These are phyloP conservation scores for Colletotrichum lindemuthianum DNA, from an alignment of 2,329 filamentous ascomycete species.

Conservation along the genomic window DNA sequence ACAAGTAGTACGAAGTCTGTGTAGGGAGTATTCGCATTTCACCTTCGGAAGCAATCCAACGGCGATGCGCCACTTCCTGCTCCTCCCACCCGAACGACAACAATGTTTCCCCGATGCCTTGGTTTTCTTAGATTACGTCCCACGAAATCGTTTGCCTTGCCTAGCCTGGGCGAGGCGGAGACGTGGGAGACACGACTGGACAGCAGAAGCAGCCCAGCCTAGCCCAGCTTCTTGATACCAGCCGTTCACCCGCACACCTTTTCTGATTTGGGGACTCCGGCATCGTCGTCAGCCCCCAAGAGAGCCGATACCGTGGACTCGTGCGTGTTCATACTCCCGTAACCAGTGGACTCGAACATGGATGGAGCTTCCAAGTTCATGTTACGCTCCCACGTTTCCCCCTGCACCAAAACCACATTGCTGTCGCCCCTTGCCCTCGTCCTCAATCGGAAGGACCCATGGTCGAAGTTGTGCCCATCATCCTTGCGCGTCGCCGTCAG, in stretches of 20 bases:
- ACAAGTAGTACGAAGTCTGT: too few species aligned
- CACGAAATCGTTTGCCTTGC: constrained; percentile 22
- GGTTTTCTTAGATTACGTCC: constrained; percentile 22
- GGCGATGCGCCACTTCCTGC: constrained; percentile 11
- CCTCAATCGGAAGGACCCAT: not conserved
- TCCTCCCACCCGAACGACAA: not conserved
- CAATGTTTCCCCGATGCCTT: not conserved
- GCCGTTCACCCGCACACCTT: too few species aligned
- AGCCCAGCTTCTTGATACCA: too few species aligned
- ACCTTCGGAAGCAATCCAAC: not conserved
- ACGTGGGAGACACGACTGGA: not conserved
- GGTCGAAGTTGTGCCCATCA: too few species aligned
- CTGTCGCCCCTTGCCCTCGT: not conserved
- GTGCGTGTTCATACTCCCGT: too few species aligned
- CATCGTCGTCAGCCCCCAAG: not conserved
- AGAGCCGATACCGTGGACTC: too few species aligned
- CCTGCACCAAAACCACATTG: constrained; percentile 5
- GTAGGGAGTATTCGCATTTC: not conserved
- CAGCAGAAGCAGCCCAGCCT: too few species aligned
- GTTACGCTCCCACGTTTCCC: constrained; percentile 5
- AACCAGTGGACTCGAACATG: not conserved
- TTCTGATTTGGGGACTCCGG: not conserved
- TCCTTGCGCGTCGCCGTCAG: too few species aligned
- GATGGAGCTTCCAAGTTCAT: constrained; percentile 16
- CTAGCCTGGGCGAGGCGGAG: constrained; percentile 17